Percentiles rank a stretch among this genome's conserved stretches.
phyloP scores from a whole-genome alignment of 2,329 filamentous ascomycete species.

The Leptodontidium sp. region DNA sequence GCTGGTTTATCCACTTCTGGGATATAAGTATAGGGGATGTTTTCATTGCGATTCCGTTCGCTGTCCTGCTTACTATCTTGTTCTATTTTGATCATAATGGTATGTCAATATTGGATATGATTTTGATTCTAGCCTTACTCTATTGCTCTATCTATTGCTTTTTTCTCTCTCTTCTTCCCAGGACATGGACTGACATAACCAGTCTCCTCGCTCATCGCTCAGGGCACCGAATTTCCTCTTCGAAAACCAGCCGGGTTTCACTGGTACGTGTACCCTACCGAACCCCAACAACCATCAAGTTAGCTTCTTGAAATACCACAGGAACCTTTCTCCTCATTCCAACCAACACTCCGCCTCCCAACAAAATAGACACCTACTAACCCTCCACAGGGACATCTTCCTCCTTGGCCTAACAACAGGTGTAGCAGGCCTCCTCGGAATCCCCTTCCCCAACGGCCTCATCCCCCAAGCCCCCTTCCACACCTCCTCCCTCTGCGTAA shows the following conservation, averaged over 20 bases:
- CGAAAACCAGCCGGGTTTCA: slow-evolving; percentile 85
- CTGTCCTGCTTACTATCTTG: slow-evolving; percentile 80
- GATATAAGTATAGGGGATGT: slow-evolving; percentile 75
- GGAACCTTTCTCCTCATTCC: not conserved
- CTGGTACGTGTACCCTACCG: slow-evolving; percentile 57
- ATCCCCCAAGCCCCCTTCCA: slow-evolving; percentile 88
- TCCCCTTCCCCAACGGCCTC: slow-evolving; percentile 84
- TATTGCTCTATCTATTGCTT: not conserved
- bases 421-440: slow-evolving; percentile 76
- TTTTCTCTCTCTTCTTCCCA: too few relatives aligned
- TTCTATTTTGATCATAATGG: slow-evolving; percentile 94
- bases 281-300: not conserved
- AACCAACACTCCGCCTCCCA: not conserved
- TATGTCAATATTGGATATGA: slow-evolving; percentile 48
- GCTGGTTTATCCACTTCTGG: slow-evolving; percentile 86
- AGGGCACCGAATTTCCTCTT: slow-evolving; percentile 83
- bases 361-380: not conserved
- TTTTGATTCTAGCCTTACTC: not conserved
- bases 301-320: not conserved
- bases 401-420: slow-evolving; percentile 81
- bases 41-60: slow-evolving; percentile 89
- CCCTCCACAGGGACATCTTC: slow-evolving; percentile 65
- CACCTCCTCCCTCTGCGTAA: slow-evolving; percentile 80
- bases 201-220: slow-evolving; percentile 84
- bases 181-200: slow-evolving; percentile 11